These are phyloP conservation scores for Brasilioporus rufonigricans DNA, from an alignment of 768 basidiomycete genomes.

Conservation along the genomic window DNA sequence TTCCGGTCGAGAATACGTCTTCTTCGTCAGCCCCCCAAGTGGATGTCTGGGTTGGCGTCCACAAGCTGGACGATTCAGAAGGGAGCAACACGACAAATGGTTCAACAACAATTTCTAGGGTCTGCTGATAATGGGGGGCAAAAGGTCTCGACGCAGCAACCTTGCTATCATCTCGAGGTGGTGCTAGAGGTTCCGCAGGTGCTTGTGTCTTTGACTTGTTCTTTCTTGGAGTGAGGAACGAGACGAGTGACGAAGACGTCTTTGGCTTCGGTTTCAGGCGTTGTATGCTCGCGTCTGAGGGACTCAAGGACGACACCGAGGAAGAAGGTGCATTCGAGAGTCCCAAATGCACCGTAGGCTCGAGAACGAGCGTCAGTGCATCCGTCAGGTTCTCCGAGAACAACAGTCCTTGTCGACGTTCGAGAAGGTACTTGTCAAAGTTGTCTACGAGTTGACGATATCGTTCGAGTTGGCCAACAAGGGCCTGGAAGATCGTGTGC, in stretches of 20 bases:
- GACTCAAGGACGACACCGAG: constrained; percentile 25
- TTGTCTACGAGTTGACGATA: constrained; percentile 72
- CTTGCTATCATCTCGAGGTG: constrained; percentile 41
- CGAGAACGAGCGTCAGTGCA: constrained; percentile 72
- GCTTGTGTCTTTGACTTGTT: constrained; percentile 41
- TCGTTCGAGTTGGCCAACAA: constrained; percentile 77
- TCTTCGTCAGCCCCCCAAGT: constrained; percentile 64
- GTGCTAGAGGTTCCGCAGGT: constrained; percentile 43
- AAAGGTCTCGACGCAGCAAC: constrained; percentile 71
- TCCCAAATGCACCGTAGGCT: constrained; percentile 51
- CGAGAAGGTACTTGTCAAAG: constrained; percentile 82
- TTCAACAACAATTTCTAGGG: constrained; percentile 66
- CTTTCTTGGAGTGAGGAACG: constrained; percentile 79
- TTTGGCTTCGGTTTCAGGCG: constrained; percentile 51
- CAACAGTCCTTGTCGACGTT: constrained; percentile 84
- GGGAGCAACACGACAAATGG: constrained; percentile 65
- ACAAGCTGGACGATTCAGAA: constrained; percentile 45
- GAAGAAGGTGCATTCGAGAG: constrained; percentile 15
- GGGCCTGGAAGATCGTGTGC: constrained; percentile 75
- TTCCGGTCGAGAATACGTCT: constrained; percentile 60
- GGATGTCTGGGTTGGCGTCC: constrained; percentile 55
- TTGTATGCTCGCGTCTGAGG: constrained; percentile 33
- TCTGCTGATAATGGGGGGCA: constrained; percentile 79
- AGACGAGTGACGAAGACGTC: constrained; percentile 64
- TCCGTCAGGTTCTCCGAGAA: constrained; percentile 93